Percentiles rank a stretch among this genome's conserved stretches.
phyloP scores from a whole-genome alignment of 2,329 filamentous ascomycete genomes.

The Colletotrichum liriopes region DNA sequence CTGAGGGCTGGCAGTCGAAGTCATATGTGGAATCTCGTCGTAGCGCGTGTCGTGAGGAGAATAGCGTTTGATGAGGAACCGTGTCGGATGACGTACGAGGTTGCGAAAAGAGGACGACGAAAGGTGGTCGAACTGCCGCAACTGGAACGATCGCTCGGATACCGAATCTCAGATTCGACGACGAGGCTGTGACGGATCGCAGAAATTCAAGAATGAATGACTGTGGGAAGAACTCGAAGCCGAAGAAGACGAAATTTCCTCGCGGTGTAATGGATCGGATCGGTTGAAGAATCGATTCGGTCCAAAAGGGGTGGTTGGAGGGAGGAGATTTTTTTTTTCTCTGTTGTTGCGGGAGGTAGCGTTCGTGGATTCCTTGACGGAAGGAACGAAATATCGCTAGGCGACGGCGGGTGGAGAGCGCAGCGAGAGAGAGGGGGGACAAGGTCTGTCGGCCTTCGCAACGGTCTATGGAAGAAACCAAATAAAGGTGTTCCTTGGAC shows the following conservation, averaged over 20 bases:
- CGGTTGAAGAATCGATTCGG: slow-evolving; percentile 33
- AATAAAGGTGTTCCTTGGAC: slow-evolving; percentile 35
- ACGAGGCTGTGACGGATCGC: slow-evolving; percentile 26
- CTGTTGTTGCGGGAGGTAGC: slow-evolving; percentile 27
- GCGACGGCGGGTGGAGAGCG: slow-evolving; percentile 39
- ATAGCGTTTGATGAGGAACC: slow-evolving; percentile 33
- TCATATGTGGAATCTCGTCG: slow-evolving; percentile 66
- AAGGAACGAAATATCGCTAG: slow-evolving; percentile 44
- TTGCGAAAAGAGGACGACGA: slow-evolving; percentile 35
- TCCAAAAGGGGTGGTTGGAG: slow-evolving; percentile 10
- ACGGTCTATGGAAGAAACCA: slow-evolving; percentile 34
- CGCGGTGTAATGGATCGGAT: slow-evolving; percentile 14
- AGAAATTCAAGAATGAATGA: slow-evolving; percentile 43
- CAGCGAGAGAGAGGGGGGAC: slow-evolving; percentile 15
- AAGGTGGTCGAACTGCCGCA: slow-evolving; percentile 39
- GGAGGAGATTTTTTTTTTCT: slow-evolving; percentile 19
- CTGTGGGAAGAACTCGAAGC: slow-evolving; percentile 22
- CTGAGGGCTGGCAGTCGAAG: slow-evolving; percentile 72
- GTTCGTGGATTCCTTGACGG: slow-evolving; percentile 38
- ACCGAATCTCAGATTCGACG: slow-evolving; percentile 53
- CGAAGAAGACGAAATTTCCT: slow-evolving; percentile 18
- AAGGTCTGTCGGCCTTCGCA: slow-evolving; percentile 36
- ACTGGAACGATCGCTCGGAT: slow-evolving; percentile 38
- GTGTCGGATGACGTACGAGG: slow-evolving; percentile 37
- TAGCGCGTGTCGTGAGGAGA: slow-evolving; percentile 25